Evolutionary conservation across 148 eudicot species (phyloP).

Genomic region (Pouteria glomerata): DNA sequence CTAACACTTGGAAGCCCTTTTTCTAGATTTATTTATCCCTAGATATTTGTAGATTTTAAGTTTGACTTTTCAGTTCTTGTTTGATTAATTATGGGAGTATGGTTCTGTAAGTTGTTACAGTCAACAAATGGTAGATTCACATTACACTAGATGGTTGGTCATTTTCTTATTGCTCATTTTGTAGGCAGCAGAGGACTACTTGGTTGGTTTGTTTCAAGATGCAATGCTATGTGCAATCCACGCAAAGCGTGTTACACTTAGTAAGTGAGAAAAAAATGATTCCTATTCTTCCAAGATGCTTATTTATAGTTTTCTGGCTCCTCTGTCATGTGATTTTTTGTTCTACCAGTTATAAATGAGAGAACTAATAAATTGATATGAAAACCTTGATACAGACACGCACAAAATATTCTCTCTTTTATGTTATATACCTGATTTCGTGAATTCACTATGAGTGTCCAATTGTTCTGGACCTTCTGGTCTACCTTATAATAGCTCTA

Average conservation of each 20-base stretch:
- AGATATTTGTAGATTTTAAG: not conserved
- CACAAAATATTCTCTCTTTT: no score
- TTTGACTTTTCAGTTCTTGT: not conserved
- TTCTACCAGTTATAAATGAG: not conserved
- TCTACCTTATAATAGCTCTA: no score
- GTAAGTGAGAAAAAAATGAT: constrained; percentile 43
- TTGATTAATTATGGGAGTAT: not conserved
- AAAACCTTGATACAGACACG: not conserved
- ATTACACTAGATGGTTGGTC: not conserved
- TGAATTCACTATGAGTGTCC: no score
- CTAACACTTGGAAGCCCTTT: no score
- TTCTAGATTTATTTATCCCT: not conserved
- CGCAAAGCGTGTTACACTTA: constrained; percentile 79
- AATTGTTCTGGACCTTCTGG: no score
- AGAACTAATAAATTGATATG: not conserved
- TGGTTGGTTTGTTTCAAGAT: constrained; percentile 62
- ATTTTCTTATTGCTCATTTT: constrained; percentile 14
- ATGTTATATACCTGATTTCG: no score
- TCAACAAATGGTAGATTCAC: not conserved
- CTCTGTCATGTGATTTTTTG: not conserved
- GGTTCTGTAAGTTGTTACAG: not conserved
- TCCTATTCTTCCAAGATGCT: not conserved
- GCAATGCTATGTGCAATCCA: constrained; percentile 79
- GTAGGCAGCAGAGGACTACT: constrained; percentile 74
- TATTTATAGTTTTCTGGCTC: not conserved